A percentile compares a stretch with the other conserved stretches of the same genome.
Evolutionary conservation across 768 basidiomycete genomes (phyloP).

Genomic region (Cystofilobasidium capitatum): DNA sequence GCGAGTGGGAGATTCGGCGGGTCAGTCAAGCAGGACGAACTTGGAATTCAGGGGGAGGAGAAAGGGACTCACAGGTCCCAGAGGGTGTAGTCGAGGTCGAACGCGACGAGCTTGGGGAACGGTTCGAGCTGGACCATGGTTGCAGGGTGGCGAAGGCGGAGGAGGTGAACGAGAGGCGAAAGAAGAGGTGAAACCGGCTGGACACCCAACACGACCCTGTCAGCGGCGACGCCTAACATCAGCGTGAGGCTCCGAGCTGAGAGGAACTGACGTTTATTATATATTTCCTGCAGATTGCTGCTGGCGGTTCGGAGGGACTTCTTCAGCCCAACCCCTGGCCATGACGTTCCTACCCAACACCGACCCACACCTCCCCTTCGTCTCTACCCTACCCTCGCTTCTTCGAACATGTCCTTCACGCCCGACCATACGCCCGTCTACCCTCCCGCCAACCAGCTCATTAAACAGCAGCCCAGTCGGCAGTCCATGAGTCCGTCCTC

Average conservation of each 20-base stretch:
- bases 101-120: conserved; percentile 60
- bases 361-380: background rate
- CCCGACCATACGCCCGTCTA: background rate
- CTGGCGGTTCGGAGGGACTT: no score
- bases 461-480: background rate
- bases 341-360: background rate
- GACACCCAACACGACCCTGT: background rate
- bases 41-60: background rate
- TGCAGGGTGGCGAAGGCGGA: background rate
- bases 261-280: background rate
- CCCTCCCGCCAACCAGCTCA: background rate
- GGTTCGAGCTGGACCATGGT: background rate
- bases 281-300: no score
- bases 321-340: no score
- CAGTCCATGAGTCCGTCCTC: background rate
- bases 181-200: background rate
- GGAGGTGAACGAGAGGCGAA: background rate
- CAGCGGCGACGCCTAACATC: background rate
- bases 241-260: background rate
- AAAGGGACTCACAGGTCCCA: background rate
- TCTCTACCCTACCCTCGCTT: background rate
- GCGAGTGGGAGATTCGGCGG: conserved; percentile 46
- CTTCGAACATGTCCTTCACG: background rate
- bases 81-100: conserved; percentile 61
- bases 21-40: background rate